Percentiles rank a stretch among this genome's conserved stretches.
Evolutionary conservation across 2,329 filamentous ascomycete species (phyloP).

Genomic region (Cercospora canescens): DNA sequence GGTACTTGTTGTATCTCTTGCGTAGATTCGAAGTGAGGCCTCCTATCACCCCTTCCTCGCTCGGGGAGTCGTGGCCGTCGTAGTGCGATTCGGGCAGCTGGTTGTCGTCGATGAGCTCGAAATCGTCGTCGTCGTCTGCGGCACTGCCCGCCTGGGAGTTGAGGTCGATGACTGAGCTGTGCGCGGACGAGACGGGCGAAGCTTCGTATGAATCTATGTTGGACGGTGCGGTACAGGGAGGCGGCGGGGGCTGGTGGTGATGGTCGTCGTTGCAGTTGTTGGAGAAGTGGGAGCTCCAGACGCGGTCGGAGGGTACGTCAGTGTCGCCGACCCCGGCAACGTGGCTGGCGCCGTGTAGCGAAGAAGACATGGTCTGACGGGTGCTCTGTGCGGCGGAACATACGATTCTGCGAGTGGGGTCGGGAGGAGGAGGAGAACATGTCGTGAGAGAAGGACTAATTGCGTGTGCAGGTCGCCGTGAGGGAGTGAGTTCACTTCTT

Average conservation of each 20-base stretch:
- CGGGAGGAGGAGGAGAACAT: neutral
- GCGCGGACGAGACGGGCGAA: conserved; percentile 11
- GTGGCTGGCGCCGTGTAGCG: conserved; percentile 1
- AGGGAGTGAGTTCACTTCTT: neutral
- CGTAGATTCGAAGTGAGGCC: conserved; percentile 10
- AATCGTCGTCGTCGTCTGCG: conserved; percentile 14
- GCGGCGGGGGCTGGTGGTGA: neutral
- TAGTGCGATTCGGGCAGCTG: conserved; percentile 16
- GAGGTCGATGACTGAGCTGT: conserved; percentile 18
- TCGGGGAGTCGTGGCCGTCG: conserved; percentile 17
- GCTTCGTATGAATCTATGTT: neutral
- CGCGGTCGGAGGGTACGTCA: neutral
- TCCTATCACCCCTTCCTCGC: conserved; percentile 11
- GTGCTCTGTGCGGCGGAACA: neutral
- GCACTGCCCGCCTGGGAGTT: neutral
- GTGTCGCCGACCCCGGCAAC: conserved; percentile 1
- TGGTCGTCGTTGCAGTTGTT: neutral
- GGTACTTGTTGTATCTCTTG: conserved; percentile 3
- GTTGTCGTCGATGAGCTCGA: conserved; percentile 21
- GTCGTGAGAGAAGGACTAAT: neutral
- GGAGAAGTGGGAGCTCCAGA: conserved; percentile 3
- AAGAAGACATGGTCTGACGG: neutral
- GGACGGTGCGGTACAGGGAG: neutral
- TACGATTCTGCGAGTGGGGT: neutral
- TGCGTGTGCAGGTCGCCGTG: neutral